Evolutionary conservation across 495 filamentous ascomycete genomes (phyloP).

Genomic region (Hypoxylon perforatum): DNA sequence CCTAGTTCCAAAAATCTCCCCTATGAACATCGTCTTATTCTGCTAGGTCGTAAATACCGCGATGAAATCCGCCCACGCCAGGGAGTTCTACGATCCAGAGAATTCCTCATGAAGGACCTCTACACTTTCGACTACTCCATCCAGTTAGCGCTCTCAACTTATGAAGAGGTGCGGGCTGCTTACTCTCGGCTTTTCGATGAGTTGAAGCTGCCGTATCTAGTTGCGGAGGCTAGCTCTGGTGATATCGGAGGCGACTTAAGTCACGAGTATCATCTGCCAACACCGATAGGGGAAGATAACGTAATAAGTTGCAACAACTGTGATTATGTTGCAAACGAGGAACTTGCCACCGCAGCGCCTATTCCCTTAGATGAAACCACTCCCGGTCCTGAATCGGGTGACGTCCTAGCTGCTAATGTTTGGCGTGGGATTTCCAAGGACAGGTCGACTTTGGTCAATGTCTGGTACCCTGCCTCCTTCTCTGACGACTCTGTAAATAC

Average conservation of each 20-base stretch:
- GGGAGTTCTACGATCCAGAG: slow-evolving; percentile 87
- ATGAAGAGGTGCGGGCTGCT: slow-evolving; percentile 72
- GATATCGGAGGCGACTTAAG: slow-evolving; percentile 93
- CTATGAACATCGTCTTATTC: slow-evolving; percentile 20
- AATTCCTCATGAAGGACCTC: slow-evolving; percentile 98
- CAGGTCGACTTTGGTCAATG: slow-evolving; percentile 70
- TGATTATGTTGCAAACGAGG: slow-evolving; percentile 84
- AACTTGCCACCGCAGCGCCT: slow-evolving; percentile 66
- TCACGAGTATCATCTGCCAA: slow-evolving; percentile 92
- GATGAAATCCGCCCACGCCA: slow-evolving; percentile 90
- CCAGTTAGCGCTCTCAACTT: slow-evolving; percentile 77
- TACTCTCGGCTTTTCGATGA: slow-evolving; percentile 84
- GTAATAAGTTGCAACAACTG: slow-evolving; percentile 81
- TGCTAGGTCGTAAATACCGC: slow-evolving; percentile 87
- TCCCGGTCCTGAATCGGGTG: slow-evolving; percentile 21
- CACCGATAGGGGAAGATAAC: slow-evolving; percentile 84
- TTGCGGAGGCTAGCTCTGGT: slow-evolving; percentile 92
- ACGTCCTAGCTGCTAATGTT: slow-evolving; percentile 44
- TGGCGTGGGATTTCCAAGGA: slow-evolving; percentile 81
- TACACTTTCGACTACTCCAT: slow-evolving; percentile 89
- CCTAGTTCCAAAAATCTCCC: neutral
- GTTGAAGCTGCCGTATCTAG: slow-evolving; percentile 82
- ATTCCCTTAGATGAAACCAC: slow-evolving; percentile 29
- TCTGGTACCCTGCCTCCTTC: slow-evolving; percentile 67
- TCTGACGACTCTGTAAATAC: slow-evolving; percentile 70